Base-by-base conservation (phyloP, 139 green algal species). In the Trebouxia sp. region DNA sequence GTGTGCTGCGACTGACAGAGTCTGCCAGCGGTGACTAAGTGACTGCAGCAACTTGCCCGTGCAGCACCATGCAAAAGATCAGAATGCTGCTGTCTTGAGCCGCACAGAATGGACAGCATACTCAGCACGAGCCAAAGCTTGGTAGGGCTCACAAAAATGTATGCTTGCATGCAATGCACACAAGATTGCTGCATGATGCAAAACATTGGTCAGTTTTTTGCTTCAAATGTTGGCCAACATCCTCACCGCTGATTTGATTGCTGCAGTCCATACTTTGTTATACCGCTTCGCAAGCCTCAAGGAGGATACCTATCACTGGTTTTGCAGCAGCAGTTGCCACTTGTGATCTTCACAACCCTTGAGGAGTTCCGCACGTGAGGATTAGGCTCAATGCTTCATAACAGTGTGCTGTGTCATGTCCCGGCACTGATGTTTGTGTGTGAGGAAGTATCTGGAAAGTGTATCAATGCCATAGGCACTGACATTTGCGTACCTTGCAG, bases 251-350 rank as follows among this genome's bases (percentile, higher is more conserved):
- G 22, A 22, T 9, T 75, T 20, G 22, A 35, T 43, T 24, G 10
- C 42, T 62, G 48, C 84, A 91, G 88, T 65, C 91, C 91, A 65
- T 88, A 92, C 67, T 95, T 95, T 83, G 86, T 94, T 42, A 50
- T 95, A 69, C 91, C 91, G 0, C 70, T 95, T 26, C 84, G 87
- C 55, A 90, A 89, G 70, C 79, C 88, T 8, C 79, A 81, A 26
- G 92, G 88, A 43, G 80, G 80, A 0, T 94, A 88, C 80, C 50
- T 92, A 48, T 92, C 82, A 7, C 70, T 95, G 55, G 30, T 94
- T 5, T 37, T 91, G 9, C 91, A 95, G 75, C 86, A 80, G 37
- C 91, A 95, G 83, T 41, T 92, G 80, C 91, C 90, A 10, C 83
- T 84, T 32, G 90, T 93, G 39, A 85, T 95, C 3, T 83, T 95